Evolutionary conservation across 73 alveolate genomes (phyloP), one percentile per base, ranked within the genome.

Genomic region (Blepharisma japonicum): DNA sequence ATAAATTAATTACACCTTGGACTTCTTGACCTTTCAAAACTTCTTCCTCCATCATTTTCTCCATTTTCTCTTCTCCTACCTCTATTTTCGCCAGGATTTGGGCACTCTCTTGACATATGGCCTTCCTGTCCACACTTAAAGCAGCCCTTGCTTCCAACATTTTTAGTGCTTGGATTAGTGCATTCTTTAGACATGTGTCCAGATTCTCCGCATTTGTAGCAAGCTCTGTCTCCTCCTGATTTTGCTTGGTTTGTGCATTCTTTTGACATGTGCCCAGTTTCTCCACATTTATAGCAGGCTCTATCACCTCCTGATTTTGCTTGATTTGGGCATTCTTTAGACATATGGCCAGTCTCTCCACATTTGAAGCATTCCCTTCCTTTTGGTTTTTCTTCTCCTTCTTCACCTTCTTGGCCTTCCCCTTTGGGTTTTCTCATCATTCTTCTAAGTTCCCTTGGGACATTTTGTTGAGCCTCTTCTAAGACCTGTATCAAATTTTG

Each of bases 151-250:
- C 71, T 77, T 74, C 70, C 46, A 32, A 32, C 42, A 32, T 32
- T 32, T 32, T 32, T 32, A 32, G 42, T 32, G 42, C 42, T 32
- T 61, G 78, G 81, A 54, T 87, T 84, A 32, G 94, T 81, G 56
- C 94, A 87, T 6, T 87, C 94, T 79, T 85, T 66, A 21, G 91
- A 53, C 79, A 81, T 84, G 48, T 87, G 94, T 32, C 94, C 94
- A 45, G 68, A 86, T 55, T 87, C 88, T 18, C 79, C 79, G 50
- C 94, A 87, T 47, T 87, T 83, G 81, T 78, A 87, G 86, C 95
- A 87, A 0, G 82, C 84, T 23, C 87, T 14, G 1, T 84, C 84
- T 23, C 42, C 42, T 32, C 42, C 42, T 32, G 42, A 32, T 68
- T 68, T 8, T 2, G 18, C 45, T 66, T 42, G 76, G 14, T 32